phyloP scores from a whole-genome alignment of 176 grass and related monocot genomes.

The Aegilops longissima region DNA sequence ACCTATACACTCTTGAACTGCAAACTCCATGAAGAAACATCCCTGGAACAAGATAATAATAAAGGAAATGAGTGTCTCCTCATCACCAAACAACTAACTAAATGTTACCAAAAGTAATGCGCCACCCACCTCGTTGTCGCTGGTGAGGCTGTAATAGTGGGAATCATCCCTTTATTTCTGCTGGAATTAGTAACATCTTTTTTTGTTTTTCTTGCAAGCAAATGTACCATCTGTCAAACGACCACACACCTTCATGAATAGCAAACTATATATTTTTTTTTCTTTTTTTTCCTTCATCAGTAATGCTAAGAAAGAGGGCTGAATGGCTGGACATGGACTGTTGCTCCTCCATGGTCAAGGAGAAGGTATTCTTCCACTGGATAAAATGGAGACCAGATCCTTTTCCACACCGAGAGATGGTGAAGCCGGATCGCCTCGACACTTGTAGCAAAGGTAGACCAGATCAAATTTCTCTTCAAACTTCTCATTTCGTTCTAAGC shows the following conservation, averaged over 20 bases:
- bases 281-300: slow-evolving; percentile 13
- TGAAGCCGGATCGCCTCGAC: slow-evolving; percentile 24
- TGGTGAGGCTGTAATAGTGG: background rate
- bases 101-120: background rate
- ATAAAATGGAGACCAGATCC: slow-evolving; percentile 4
- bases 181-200: background rate
- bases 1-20: slow-evolving; percentile 1
- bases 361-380: slow-evolving; percentile 19
- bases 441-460: slow-evolving; percentile 51
- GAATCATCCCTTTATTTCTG: background rate
- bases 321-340: background rate
- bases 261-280: background rate
- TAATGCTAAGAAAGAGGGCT: slow-evolving; percentile 15
- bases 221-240: slow-evolving; percentile 25
- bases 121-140: slow-evolving; percentile 27
- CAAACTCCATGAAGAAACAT: slow-evolving; percentile 15
- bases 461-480: slow-evolving; percentile 77
- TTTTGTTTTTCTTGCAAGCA: slow-evolving; percentile 25
- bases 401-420: slow-evolving; percentile 13
- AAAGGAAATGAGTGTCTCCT: background rate
- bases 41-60: background rate
- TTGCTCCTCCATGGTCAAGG: background rate
- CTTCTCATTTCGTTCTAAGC: slow-evolving; percentile 41
- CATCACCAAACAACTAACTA: background rate
- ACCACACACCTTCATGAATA: slow-evolving; percentile 22